Evolutionary conservation across 1,284 basidiomycete species (phyloP), one percentile per base, ranked within the genome.

Genomic region (Tilletiopsis washingtonensis): DNA sequence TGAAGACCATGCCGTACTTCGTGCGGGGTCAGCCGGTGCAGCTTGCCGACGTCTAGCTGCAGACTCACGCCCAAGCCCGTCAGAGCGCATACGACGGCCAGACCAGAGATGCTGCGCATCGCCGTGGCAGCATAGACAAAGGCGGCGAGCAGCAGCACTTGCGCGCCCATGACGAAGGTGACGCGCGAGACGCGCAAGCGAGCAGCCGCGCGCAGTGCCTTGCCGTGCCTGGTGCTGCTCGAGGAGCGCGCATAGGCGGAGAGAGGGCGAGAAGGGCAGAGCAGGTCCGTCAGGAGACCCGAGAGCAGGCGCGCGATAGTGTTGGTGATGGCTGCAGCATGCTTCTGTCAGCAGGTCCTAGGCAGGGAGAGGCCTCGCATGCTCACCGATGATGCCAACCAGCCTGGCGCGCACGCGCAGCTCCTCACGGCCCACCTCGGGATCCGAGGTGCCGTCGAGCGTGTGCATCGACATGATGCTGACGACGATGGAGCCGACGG

Each of bases 1-100:
- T 50, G 37, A 59, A 59, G 23, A 47, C 29, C 12, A 56, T 20
- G 24, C 56, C 56, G 39, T 59, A 59, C n/a, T n/a, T n/a, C n/a
- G n/a, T n/a, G 12, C 40, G 38, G 19, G 43, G 9, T 12, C 56
- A 54, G 7, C 43, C 48, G 14, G 44, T 25, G 15, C 50, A 21
- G n/a, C n/a, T n/a, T n/a, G n/a, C n/a, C n/a, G n/a, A n/a, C n/a
- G n/a, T n/a, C n/a, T n/a, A n/a, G n/a, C n/a, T n/a, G n/a, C n/a
- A n/a, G n/a, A n/a, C n/a, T n/a, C n/a, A n/a, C n/a, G n/a, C n/a
- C n/a, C n/a, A n/a, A n/a, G n/a, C n/a, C n/a, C n/a, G n/a, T n/a
- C n/a, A n/a, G n/a, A n/a, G n/a, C n/a, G 21, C 53, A 47, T 17
- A 54, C 25, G 11, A 39, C 27, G n/a, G 42, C 34, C 9, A 56